phyloP scores from a whole-genome alignment of 2,329 filamentous ascomycete species.

The Capronia americana region DNA sequence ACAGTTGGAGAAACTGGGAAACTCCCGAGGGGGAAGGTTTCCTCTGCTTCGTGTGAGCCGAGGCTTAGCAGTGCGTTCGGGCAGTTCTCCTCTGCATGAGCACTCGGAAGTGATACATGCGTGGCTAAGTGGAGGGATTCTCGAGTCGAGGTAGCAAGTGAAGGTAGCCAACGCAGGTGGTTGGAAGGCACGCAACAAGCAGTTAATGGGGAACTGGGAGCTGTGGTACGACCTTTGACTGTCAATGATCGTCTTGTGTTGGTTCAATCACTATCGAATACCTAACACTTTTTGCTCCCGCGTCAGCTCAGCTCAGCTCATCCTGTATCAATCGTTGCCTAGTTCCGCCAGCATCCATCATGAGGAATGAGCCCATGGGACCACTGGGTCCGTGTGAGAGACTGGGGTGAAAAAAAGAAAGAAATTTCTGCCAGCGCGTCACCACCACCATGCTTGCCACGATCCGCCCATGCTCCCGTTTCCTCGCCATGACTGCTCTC shows the following conservation, averaged over 20 bases:
- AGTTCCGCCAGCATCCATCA: constrained; percentile 5
- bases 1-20: constrained; percentile 26
- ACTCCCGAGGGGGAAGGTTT: constrained; percentile 27
- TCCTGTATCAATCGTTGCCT: constrained; percentile 24
- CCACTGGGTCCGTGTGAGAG: constrained; percentile 8
- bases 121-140: too few species aligned
- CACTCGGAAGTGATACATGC: too few species aligned
- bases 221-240: background rate
- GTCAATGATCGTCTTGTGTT: constrained; percentile 14
- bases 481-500: constrained; percentile 31
- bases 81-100: too few species aligned
- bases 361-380: background rate
- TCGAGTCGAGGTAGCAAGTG: background rate
- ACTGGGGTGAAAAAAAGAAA: constrained; percentile 10
- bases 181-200: background rate
- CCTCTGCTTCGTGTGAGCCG: constrained; percentile 1
- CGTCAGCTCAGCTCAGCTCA: constrained; percentile 21
- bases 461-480: constrained; percentile 35
- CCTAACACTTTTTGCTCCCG: constrained; percentile 1
- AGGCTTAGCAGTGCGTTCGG: constrained; percentile 1
- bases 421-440: constrained; percentile 20
- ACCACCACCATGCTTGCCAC: constrained; percentile 27
- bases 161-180: background rate
- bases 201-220: background rate
- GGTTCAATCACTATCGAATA: constrained; percentile 9